Conservation (phyloP, 305 asterid species). For the Solanum hybrid region DNA sequence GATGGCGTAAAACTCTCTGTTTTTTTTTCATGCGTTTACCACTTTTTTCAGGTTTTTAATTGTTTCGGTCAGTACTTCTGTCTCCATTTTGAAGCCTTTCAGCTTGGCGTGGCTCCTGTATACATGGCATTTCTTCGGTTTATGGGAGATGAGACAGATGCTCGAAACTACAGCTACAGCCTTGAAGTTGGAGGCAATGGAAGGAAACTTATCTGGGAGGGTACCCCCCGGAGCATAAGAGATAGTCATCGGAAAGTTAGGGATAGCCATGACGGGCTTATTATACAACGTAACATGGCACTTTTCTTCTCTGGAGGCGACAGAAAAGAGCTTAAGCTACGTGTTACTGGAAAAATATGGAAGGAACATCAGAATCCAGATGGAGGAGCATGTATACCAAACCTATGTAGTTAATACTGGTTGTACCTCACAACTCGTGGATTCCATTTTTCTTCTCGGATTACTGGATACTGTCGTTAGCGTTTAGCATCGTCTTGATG, state of each 20-base stretch:
- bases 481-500: background rate
- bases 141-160: conserved; percentile 72
- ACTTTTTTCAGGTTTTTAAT: conserved; percentile 49
- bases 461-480: background rate
- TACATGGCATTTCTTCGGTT: conserved; percentile 64
- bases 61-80: conserved; percentile 76
- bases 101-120: conserved; percentile 58
- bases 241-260: background rate
- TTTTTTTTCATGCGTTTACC: background rate
- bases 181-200: conserved; percentile 66
- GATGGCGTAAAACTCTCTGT: background rate
- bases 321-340: background rate
- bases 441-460: background rate
- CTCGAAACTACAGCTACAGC: conserved; percentile 66
- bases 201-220: background rate
- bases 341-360: background rate
- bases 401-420: background rate
- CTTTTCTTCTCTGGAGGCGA: background rate
- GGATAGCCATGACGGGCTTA: background rate
- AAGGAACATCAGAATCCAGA: background rate
- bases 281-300: background rate
- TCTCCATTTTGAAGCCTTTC: conserved; percentile 76
- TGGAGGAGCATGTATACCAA: background rate
- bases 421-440: background rate
- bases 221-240: background rate